Evolutionary conservation across 2,329 filamentous ascomycete species (phyloP).

Genomic region (Ophiosphaerella korrae): DNA sequence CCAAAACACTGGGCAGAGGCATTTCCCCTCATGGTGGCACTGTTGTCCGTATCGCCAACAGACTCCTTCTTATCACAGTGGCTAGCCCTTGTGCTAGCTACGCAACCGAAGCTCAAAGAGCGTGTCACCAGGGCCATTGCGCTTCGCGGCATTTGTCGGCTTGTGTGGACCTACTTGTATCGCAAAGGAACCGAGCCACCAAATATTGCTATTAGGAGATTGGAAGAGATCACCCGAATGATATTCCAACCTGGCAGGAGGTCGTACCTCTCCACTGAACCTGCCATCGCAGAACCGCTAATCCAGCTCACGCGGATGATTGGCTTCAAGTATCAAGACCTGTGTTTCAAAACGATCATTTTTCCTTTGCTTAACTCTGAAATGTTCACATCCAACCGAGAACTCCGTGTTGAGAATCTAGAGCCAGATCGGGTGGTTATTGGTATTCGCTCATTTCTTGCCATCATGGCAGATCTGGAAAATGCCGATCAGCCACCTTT

Average conservation of each 20-base stretch:
- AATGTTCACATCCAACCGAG: constrained; percentile 75
- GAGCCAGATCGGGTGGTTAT: constrained; percentile 98
- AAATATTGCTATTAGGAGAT: constrained; percentile 71
- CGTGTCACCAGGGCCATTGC: constrained; percentile 76
- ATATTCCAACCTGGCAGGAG: constrained; percentile 81
- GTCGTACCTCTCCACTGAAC: constrained; percentile 81
- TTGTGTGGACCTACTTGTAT: constrained; percentile 95
- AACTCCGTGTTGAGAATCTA: constrained; percentile 86
- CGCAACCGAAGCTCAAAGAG: constrained; percentile 85
- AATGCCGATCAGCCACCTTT: constrained; percentile 85
- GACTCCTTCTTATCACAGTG: constrained; percentile 86
- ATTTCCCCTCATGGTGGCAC: constrained; percentile 83
- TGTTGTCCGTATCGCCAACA: constrained; percentile 85
- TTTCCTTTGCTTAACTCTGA: constrained; percentile 95
- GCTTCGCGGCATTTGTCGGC: constrained; percentile 84
- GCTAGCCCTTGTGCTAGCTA: constrained; percentile 77
- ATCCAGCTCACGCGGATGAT: constrained; percentile 95
- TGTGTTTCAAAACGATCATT: constrained; percentile 91
- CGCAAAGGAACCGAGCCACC: constrained; percentile 72
- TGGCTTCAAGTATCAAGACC: constrained; percentile 89
- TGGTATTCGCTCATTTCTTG: constrained; percentile 90
- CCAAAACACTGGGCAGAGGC: constrained; percentile 89
- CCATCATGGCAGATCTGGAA: constrained; percentile 91
- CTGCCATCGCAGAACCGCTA: constrained; percentile 82
- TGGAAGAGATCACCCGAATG: constrained; percentile 87